Evolutionary conservation across 345 rosid species (phyloP).

Genomic region (Bretschneidera sinensis): DNA sequence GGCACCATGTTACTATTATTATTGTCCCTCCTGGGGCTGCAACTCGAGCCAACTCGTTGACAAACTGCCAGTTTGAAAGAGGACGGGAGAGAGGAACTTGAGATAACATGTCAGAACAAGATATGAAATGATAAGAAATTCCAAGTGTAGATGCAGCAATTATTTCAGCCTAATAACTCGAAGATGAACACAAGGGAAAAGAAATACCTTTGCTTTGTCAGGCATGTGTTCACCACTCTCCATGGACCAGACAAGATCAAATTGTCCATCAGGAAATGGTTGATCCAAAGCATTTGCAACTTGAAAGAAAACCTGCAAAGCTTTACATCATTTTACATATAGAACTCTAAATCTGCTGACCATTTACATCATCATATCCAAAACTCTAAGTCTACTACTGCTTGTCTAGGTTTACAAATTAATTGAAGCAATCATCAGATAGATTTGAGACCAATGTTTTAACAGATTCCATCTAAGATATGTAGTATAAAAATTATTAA

Average conservation of each 20-base stretch:
- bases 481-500: no score
- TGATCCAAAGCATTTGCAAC: conserved; percentile 90
- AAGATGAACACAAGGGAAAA: not conserved
- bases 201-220: conserved; percentile 61
- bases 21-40: conserved; percentile 80
- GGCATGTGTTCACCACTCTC: conserved; percentile 99
- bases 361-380: no score
- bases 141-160: not conserved
- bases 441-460: not conserved
- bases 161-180: not conserved
- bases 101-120: not conserved
- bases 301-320: conserved; percentile 60
- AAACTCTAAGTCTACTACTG: no score
- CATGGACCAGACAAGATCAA: conserved; percentile 94
- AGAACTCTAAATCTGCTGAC: not conserved
- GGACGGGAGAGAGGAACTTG: not conserved
- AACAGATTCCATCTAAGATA: not conserved
- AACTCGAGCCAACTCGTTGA: conserved; percentile 70
- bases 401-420: no score
- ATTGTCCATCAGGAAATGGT: conserved; percentile 76
- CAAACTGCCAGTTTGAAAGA: conserved; percentile 46
- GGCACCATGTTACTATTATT: conserved; percentile 94
- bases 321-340: conserved; percentile 3
- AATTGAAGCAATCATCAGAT: not conserved
- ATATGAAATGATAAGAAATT: not conserved